phyloP scores from a whole-genome alignment of 108 stramenopile genomes.

The Licmophora abbreviata region DNA sequence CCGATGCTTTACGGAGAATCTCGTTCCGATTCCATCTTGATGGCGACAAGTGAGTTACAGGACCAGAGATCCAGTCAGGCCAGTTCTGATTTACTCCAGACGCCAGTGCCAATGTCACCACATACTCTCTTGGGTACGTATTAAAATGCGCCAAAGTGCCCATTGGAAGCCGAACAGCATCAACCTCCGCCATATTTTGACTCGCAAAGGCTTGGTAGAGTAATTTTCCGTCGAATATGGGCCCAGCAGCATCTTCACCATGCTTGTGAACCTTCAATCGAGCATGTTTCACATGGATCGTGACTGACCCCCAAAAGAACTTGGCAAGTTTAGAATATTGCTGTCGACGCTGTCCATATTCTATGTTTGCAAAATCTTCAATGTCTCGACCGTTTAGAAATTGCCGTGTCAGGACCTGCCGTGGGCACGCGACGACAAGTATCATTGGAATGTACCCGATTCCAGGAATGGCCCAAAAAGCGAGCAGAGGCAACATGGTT shows the following conservation, averaged over 20 bases:
- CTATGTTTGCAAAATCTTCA: conserved; percentile 1
- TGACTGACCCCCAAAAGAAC: not conserved
- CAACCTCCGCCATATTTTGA: not conserved
- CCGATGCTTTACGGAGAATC: not conserved
- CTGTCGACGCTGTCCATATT: conserved; percentile 9
- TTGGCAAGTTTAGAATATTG: not conserved
- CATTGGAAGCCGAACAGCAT: no score
- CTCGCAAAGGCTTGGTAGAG: conserved; percentile 4
- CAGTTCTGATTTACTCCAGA: not conserved
- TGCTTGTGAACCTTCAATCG: not conserved
- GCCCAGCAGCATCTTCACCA: conserved; percentile 13
- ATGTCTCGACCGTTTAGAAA: conserved; percentile 12
- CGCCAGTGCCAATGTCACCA: not conserved
- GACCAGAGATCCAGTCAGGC: not conserved
- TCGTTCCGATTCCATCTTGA: not conserved
- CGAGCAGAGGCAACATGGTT: conserved; percentile 4
- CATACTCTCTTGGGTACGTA: not conserved
- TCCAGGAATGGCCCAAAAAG: conserved; percentile 14
- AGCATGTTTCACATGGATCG: not conserved
- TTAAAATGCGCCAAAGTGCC: not conserved
- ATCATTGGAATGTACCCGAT: conserved; percentile 11
- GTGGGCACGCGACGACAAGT: conserved; percentile 7
- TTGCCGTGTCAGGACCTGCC: conserved; percentile 14
- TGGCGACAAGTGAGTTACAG: not conserved
- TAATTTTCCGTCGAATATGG: not conserved